Percentiles rank a stretch among this genome's conserved stretches.
phyloP scores from a whole-genome alignment of 371 early-diverging fungal genomes.

The Apophysomyces elegans region DNA sequence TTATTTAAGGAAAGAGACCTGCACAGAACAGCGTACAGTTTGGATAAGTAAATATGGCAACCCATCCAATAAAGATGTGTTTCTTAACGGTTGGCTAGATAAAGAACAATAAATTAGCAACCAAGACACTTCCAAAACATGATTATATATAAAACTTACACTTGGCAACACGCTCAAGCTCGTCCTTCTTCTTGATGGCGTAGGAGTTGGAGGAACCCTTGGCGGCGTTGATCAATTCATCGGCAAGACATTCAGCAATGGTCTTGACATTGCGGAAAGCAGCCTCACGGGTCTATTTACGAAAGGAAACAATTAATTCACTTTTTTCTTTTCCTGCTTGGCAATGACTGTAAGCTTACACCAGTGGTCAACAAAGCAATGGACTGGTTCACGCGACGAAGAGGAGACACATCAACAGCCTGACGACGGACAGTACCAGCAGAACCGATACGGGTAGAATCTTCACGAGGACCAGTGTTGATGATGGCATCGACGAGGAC shows the following conservation, averaged over 20 bases:
- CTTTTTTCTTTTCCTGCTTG: constrained; percentile 22
- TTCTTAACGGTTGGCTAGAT: constrained; percentile 30
- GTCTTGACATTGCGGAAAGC: constrained; percentile 79
- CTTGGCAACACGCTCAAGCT: constrained; percentile 86
- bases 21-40: background rate
- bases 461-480: constrained; percentile 99
- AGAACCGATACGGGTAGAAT: constrained; percentile 99
- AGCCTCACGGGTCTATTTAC: constrained; percentile 32
- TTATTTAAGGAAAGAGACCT: too few relatives aligned
- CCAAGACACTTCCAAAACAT: background rate
- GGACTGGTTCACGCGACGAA: constrained; percentile 99
- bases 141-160: constrained; percentile 31
- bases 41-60: background rate
- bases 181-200: constrained; percentile 99
- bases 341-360: constrained; percentile 49
- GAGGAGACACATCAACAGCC: constrained; percentile 99
- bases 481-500: constrained; percentile 99
- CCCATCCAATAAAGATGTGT: background rate
- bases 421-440: constrained; percentile 99
- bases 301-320: background rate
- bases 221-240: constrained; percentile 99
- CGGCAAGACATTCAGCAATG: constrained; percentile 99
- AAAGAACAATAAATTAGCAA: background rate
- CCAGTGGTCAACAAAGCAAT: constrained; percentile 97
- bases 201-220: constrained; percentile 99